Evolutionary conservation across 352 stramenopile genomes (phyloP).

Genomic region (Vaucheria bursata): DNA sequence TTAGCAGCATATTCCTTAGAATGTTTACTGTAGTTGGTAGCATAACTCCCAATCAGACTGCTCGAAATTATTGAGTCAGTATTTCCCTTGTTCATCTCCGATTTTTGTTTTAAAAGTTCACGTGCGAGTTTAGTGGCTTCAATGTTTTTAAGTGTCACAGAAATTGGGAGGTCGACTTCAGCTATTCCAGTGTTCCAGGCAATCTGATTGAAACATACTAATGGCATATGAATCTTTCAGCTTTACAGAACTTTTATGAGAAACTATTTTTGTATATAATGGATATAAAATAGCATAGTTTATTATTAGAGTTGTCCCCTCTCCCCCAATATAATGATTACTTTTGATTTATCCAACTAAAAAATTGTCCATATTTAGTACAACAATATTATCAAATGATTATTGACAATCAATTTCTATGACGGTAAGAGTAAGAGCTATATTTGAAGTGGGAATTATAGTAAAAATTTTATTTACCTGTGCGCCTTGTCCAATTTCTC

Average conservation of each 20-base stretch:
- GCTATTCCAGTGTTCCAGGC: slow-evolving; percentile 47
- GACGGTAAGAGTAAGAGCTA: too few species aligned
- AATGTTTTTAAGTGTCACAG: slow-evolving; percentile 46
- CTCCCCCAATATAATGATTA: too few species aligned
- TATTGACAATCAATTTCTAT: too few species aligned
- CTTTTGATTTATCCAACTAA: too few species aligned
- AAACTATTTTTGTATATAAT: too few species aligned
- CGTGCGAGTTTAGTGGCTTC: slow-evolving; percentile 20
- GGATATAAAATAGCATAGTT: too few species aligned
- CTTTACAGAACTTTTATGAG: too few species aligned
- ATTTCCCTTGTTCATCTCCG: background rate
- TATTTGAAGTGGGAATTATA: background rate
- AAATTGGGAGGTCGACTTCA: slow-evolving; percentile 41
- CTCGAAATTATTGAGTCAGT: background rate
- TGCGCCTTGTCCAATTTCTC: slow-evolving; percentile 12
- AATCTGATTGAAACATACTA: slow-evolving; percentile 33
- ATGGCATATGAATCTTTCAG: too few species aligned
- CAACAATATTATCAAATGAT: too few species aligned
- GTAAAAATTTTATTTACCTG: background rate
- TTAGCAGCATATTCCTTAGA: slow-evolving; percentile 39
- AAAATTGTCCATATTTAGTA: too few species aligned
- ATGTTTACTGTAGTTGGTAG: slow-evolving; percentile 44
- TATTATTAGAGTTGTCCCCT: too few species aligned
- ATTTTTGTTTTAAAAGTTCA: slow-evolving; percentile 5
- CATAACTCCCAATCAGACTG: slow-evolving; percentile 22